Percentiles rank a stretch among this genome's conserved stretches.
Evolutionary conservation across 371 early-diverging fungal species (phyloP).

Genomic region (Mucor velutinosus): DNA sequence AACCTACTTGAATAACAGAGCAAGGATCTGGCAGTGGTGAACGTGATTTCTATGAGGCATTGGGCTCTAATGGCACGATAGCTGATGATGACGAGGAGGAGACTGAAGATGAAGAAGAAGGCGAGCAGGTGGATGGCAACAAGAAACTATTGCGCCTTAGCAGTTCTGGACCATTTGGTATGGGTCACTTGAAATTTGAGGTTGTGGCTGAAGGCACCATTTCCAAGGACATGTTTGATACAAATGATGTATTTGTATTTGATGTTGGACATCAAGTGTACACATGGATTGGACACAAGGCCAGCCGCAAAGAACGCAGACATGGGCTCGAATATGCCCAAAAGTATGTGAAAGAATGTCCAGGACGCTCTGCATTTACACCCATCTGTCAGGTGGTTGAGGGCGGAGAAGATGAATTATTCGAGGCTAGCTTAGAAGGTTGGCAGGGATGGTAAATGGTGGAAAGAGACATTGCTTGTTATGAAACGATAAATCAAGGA

Average conservation of each 20-base stretch:
- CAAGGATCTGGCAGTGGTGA: conserved; percentile 63
- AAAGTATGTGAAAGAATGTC: conserved; percentile 60
- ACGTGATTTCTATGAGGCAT: conserved; percentile 62
- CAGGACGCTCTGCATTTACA: conserved; percentile 54
- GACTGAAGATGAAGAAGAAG: conserved; percentile 37
- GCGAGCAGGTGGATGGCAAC: conserved; percentile 23
- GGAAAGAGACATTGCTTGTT: neutral
- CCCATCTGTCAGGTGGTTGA: conserved; percentile 73
- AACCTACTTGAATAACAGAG: conserved; percentile 43
- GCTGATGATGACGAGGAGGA: conserved; percentile 47
- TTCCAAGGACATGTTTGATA: conserved; percentile 50
- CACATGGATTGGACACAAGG: conserved; percentile 65
- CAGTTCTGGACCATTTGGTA: conserved; percentile 35
- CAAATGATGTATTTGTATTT: conserved; percentile 64
- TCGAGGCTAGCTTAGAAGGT: conserved; percentile 51
- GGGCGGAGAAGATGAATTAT: conserved; percentile 65
- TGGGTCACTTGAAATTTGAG: conserved; percentile 45
- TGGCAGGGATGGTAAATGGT: conserved; percentile 55
- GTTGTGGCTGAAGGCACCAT: conserved; percentile 53
- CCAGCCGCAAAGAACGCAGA: conserved; percentile 61
- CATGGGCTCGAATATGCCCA: conserved; percentile 66
- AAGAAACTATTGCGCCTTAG: conserved; percentile 53
- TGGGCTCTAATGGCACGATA: conserved; percentile 69
- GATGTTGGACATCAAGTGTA: conserved; percentile 65
- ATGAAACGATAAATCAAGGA: neutral